These are phyloP conservation scores for Multifurca ochricompacta DNA, from an alignment of 768 basidiomycete genomes.

Conservation along the genomic window DNA sequence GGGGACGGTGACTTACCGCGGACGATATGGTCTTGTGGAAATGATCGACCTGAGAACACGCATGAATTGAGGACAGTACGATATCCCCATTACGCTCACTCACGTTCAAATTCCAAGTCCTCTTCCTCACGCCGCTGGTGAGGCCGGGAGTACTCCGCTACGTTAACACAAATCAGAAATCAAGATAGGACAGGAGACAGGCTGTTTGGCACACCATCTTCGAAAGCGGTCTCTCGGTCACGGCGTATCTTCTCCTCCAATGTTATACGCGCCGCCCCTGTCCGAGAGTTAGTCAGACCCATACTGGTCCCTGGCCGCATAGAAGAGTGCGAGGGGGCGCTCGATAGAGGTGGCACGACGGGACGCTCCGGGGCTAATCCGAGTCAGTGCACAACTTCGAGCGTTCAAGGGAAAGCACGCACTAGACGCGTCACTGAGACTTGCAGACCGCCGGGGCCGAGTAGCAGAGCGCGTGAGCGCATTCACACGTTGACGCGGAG, in stretches of 20 bases:
- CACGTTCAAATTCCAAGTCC: constrained; percentile 36
- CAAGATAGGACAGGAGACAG: constrained; percentile 16
- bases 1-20: constrained; percentile 50
- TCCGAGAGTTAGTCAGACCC: constrained; percentile 25
- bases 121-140: constrained; percentile 25
- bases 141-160: constrained; percentile 23
- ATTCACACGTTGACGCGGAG: constrained; percentile 23
- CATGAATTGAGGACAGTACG: not conserved
- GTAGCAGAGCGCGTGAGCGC: constrained; percentile 34
- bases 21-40: constrained; percentile 13
- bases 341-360: not conserved
- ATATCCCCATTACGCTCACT: constrained; percentile 14
- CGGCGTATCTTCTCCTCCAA: constrained; percentile 38
- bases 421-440: constrained; percentile 60
- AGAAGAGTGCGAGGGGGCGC: constrained; percentile 14
- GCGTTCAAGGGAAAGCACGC: constrained; percentile 14
- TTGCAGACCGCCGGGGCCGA: constrained; percentile 70
- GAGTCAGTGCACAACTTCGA: not conserved
- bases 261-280: constrained; percentile 34
- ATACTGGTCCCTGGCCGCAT: constrained; percentile 40
- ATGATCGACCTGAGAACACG: constrained; percentile 22
- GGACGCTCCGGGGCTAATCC: constrained; percentile 13
- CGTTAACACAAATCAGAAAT: not conserved
- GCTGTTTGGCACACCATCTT: constrained; percentile 35
- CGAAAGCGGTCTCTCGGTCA: constrained; percentile 30